Percentiles rank a stretch among this genome's conserved stretches.
Conservation (phyloP, 1,284 basidiomycete genomes). For the Pyrrhoderma lamaoense region DNA sequence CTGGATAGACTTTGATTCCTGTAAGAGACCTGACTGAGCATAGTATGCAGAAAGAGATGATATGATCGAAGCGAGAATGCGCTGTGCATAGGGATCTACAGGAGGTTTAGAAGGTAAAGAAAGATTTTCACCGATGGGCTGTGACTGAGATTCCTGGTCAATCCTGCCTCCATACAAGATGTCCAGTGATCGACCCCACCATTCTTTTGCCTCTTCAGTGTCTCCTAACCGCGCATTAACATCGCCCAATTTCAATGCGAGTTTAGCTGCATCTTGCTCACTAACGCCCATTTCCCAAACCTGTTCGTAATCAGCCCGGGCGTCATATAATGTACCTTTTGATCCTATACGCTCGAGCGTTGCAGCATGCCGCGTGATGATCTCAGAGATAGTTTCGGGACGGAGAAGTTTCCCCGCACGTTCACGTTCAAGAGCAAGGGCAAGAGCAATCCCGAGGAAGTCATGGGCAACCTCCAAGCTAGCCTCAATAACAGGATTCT, state of each 20-base stretch:
- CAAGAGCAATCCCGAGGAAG: slow-evolving; percentile 41
- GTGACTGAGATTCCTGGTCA: slow-evolving; percentile 22
- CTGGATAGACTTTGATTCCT: slow-evolving; percentile 61
- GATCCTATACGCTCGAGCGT: slow-evolving; percentile 65
- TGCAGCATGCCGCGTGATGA: slow-evolving; percentile 55
- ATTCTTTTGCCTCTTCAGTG: slow-evolving; percentile 45
- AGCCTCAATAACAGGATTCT: slow-evolving; percentile 33
- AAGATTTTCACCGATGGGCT: background rate
- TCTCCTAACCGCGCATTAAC: slow-evolving; percentile 49
- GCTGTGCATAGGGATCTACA: slow-evolving; percentile 56
- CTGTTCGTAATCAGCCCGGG: slow-evolving; percentile 56
- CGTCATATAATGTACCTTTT: slow-evolving; percentile 44
- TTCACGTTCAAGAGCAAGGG: slow-evolving; percentile 10
- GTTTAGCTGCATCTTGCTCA: slow-evolving; percentile 27
- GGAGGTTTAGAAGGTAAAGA: slow-evolving; percentile 27
- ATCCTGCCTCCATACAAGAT: slow-evolving; percentile 27
- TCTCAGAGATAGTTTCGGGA: slow-evolving; percentile 48
- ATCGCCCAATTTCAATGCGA: slow-evolving; percentile 62
- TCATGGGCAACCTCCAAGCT: slow-evolving; percentile 46
- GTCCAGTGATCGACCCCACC: slow-evolving; percentile 58
- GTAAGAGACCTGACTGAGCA: slow-evolving; percentile 57
- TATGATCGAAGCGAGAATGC: slow-evolving; percentile 58
- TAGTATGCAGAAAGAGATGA: slow-evolving; percentile 68
- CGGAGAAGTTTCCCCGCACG: slow-evolving; percentile 36
- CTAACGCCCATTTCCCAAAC: slow-evolving; percentile 37